Percentiles rank a stretch among this genome's conserved stretches.
Evolutionary conservation across 805 yeast genomes (phyloP).

Genomic region (Candida silvatica): DNA sequence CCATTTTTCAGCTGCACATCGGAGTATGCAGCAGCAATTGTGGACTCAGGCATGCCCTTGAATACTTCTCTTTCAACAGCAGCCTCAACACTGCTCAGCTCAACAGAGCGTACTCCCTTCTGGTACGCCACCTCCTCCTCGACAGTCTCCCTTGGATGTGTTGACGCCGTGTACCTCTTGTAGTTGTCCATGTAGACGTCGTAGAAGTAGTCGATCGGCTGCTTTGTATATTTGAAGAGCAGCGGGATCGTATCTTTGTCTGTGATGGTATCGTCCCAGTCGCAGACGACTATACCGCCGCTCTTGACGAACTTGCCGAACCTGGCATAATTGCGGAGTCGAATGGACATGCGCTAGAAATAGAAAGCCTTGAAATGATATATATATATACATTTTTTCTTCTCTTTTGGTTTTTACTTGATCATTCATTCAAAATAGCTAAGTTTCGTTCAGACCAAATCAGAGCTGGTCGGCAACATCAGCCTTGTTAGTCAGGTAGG

Average conservation of each 20-base stretch:
- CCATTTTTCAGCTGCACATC: conserved; percentile 32
- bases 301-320: not conserved
- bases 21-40: no score
- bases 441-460: not conserved
- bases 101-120: conserved; percentile 34
- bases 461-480: conserved; percentile 16
- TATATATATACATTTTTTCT: not conserved
- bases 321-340: not conserved
- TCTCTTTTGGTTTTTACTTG: not conserved
- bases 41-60: no score
- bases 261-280: conserved; percentile 66
- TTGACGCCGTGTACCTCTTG: conserved; percentile 17
- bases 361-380: no score
- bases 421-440: not conserved
- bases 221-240: conserved; percentile 39
- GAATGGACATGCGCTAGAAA: no score
- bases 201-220: conserved; percentile 35
- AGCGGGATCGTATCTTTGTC: conserved; percentile 42
- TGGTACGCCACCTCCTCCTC: conserved; percentile 39
- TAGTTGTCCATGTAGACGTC: conserved; percentile 33
- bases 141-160: conserved; percentile 22
- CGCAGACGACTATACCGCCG: conserved; percentile 30
- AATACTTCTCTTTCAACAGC: no score
- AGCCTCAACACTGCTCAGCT: no score
- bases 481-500: conserved; percentile 70